Evolutionary conservation across 192 early-diverging fungal species (phyloP).

Genomic region (Backusella macrospora): DNA sequence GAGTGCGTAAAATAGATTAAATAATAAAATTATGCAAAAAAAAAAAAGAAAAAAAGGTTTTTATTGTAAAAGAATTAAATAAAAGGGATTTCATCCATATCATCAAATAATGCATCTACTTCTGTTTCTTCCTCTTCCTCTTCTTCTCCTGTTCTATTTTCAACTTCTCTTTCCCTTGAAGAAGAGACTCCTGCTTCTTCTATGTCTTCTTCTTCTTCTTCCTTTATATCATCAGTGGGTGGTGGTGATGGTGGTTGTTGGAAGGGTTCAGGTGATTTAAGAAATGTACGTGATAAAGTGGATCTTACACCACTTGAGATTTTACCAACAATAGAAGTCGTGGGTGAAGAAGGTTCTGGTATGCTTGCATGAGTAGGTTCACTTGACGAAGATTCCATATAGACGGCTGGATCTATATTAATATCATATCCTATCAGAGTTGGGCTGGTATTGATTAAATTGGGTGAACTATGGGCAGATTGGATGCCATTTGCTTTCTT

Average conservation of each 20-base stretch:
- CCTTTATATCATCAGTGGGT: background rate
- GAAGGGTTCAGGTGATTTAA: slow-evolving; percentile 16
- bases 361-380: background rate
- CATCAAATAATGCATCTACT: slow-evolving; percentile 25
- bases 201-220: background rate
- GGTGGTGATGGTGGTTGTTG: background rate
- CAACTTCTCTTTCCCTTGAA: background rate
- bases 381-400: background rate
- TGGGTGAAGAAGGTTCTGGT: background rate
- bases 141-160: slow-evolving; percentile 8
- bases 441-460: background rate
- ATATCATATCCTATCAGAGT: background rate
- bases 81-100: slow-evolving; percentile 40
- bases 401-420: background rate
- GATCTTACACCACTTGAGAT: slow-evolving; percentile 24
- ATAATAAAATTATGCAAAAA: background rate
- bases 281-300: slow-evolving; percentile 31
- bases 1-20: background rate
- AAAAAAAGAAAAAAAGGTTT: background rate
- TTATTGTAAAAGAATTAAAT: slow-evolving; percentile 19
- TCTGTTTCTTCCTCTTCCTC: slow-evolving; percentile 28
- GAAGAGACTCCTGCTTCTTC: background rate
- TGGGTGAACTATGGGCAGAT: slow-evolving; percentile 5
- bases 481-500: background rate
- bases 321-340: slow-evolving; percentile 20